These are phyloP conservation scores for Leishmania lainsoni DNA, from an alignment of 208 protist genomes.

Conservation along the genomic window DNA sequence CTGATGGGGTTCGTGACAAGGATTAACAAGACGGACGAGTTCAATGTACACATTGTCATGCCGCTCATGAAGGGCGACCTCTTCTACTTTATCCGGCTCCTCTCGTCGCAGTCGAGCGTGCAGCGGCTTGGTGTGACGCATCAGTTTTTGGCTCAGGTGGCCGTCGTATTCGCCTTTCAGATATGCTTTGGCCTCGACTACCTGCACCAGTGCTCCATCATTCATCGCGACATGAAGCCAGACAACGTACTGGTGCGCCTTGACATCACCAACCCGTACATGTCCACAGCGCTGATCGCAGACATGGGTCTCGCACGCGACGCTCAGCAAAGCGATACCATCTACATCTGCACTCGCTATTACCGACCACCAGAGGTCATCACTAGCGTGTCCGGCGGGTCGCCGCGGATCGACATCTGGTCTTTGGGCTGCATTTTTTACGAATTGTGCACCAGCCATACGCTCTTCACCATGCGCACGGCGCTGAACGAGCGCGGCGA, in stretches of 20 bases:
- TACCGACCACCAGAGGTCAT: slow-evolving; percentile 96
- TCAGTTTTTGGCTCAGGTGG: slow-evolving; percentile 58
- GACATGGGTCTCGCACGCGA: slow-evolving; percentile 91
- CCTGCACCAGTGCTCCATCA: slow-evolving; percentile 86
- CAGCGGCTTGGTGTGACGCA: slow-evolving; percentile 32
- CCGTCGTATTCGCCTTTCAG: slow-evolving; percentile 86
- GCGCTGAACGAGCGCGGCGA: slow-evolving; percentile 69
- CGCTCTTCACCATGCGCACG: slow-evolving; percentile 92
- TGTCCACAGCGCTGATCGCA: slow-evolving; percentile 75
- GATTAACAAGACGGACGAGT: slow-evolving; percentile 49
- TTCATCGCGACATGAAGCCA: slow-evolving; percentile 98
- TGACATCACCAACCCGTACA: slow-evolving; percentile 56
- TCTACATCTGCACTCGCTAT: slow-evolving; percentile 96
- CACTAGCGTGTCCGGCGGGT: slow-evolving; percentile 74
- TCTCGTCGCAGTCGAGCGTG: slow-evolving; percentile 25
- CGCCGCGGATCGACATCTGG: slow-evolving; percentile 92
- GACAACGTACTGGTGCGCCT: slow-evolving; percentile 95
- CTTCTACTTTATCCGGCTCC: slow-evolving; percentile 69
- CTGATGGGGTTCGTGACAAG: slow-evolving; percentile 31
- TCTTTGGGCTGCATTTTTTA: slow-evolving; percentile 95
- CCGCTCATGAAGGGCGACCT: slow-evolving; percentile 86
- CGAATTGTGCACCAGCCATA: slow-evolving; percentile 91
- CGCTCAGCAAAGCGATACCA: slow-evolving; percentile 77
- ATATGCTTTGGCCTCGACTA: slow-evolving; percentile 90
- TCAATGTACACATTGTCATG: slow-evolving; percentile 91